Evolutionary conservation across 2,329 filamentous ascomycete species (phyloP).

Genomic region (Drechmeria coniospora): DNA sequence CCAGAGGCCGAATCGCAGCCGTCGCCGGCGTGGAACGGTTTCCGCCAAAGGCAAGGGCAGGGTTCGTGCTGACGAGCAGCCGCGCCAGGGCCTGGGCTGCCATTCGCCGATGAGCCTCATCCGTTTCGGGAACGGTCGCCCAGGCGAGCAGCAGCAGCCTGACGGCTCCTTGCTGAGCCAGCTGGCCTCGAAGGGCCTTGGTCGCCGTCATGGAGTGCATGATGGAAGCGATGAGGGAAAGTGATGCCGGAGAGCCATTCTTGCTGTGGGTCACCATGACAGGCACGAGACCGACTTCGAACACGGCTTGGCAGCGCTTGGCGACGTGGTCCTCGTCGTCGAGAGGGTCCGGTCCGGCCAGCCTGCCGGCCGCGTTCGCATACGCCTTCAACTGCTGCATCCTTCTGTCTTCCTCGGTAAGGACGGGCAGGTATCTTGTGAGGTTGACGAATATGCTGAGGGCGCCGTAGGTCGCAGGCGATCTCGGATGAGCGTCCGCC

Average conservation of each 20-base stretch:
- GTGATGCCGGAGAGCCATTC: constrained; percentile 52
- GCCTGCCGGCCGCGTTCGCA: constrained; percentile 64
- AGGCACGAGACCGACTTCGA: constrained; percentile 64
- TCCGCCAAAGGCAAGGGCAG: constrained; percentile 67
- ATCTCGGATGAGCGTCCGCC: constrained; percentile 40
- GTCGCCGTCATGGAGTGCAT: constrained; percentile 63
- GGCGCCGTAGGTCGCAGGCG: constrained; percentile 66
- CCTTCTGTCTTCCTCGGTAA: constrained; percentile 83
- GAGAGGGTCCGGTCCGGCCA: constrained; percentile 46
- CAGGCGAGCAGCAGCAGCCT: constrained; percentile 65
- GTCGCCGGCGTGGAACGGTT: constrained; percentile 57
- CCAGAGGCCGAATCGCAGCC: constrained; percentile 69
- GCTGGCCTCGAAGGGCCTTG: constrained; percentile 56
- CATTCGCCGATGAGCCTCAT: constrained; percentile 31
- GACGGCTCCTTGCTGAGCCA: constrained; percentile 88
- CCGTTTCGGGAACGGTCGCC: constrained; percentile 41
- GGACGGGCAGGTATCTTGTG: constrained; percentile 59
- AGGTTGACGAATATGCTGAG: constrained; percentile 78
- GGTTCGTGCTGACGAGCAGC: constrained; percentile 76
- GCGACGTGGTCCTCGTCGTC: constrained; percentile 64
- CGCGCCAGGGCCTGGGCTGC: constrained; percentile 71
- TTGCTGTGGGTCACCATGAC: constrained; percentile 65
- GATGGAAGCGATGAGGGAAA: constrained; percentile 60
- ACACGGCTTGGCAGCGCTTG: constrained; percentile 59
- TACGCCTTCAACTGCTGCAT: constrained; percentile 89